Evolutionary conservation across 2,329 filamentous ascomycete genomes (phyloP).

Genomic region (Penicillium sp.): DNA sequence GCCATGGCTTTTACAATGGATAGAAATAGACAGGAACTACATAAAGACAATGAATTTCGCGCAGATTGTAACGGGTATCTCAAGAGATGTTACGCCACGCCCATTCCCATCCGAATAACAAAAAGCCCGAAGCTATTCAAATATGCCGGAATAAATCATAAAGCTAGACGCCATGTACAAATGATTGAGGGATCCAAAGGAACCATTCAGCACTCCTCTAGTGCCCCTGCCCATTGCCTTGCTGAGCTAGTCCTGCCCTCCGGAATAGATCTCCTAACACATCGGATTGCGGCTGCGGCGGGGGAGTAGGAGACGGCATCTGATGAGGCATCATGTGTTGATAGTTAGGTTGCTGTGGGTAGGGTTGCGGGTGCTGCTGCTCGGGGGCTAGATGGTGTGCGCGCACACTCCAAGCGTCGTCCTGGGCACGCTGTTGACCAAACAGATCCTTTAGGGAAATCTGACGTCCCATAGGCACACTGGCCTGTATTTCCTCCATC

Average conservation of each 20-base stretch:
- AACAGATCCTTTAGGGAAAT: constrained; percentile 56
- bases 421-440: constrained; percentile 54
- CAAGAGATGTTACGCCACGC: constrained; percentile 15
- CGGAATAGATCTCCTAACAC: constrained; percentile 46
- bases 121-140: neutral
- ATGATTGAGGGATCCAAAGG: neutral
- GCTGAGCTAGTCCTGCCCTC: constrained; percentile 41
- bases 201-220: constrained; percentile 2
- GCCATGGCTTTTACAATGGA: neutral
- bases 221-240: constrained; percentile 20
- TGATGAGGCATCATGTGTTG: constrained; percentile 15
- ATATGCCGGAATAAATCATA: constrained; percentile 7
- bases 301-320: constrained; percentile 10
- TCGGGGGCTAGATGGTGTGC: constrained; percentile 41
- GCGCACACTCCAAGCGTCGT: constrained; percentile 53
- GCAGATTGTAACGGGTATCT: constrained; percentile 26
- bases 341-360: constrained; percentile 9
- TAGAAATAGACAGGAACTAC: neutral
- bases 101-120: constrained; percentile 1
- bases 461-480: constrained; percentile 54
- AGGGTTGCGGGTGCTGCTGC: constrained; percentile 13
- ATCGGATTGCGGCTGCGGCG: constrained; percentile 30
- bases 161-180: constrained; percentile 13
- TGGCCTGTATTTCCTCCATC: constrained; percentile 40
- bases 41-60: constrained; percentile 13